phyloP scores from a whole-genome alignment of 805 yeast species.

The Ogataea wickerhamii region DNA sequence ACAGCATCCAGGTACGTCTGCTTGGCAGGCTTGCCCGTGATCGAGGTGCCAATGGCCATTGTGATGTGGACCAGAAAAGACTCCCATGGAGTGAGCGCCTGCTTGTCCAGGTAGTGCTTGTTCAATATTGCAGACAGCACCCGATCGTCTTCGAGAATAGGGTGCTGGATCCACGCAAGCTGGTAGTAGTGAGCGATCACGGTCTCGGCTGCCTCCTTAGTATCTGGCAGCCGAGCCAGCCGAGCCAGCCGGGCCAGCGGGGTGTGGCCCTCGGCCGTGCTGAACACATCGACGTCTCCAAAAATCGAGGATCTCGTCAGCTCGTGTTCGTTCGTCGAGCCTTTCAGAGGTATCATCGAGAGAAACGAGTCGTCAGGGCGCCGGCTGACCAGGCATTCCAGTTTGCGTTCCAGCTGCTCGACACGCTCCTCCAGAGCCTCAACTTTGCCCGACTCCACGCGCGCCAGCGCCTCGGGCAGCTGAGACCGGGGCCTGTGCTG shows the following conservation, averaged over 20 bases:
- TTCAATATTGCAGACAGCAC: conserved; percentile 5
- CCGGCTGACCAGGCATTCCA: conserved; percentile 4
- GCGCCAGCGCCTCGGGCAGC: conserved; percentile 1
- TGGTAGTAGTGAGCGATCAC: conserved; percentile 14
- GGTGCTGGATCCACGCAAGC: conserved; percentile 22
- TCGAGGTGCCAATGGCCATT: conserved; percentile 19
- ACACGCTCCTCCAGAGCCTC: conserved; percentile 4
- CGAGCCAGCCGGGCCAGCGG: not conserved
- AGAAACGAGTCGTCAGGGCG: conserved; percentile 3
- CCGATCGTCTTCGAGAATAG: conserved; percentile 12
- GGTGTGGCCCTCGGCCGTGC: too few relatives aligned
- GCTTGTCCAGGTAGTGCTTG: conserved; percentile 3
- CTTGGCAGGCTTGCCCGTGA: conserved; percentile 16
- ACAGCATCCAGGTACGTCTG: conserved; percentile 12
- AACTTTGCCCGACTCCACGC: not conserved
- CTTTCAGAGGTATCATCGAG: conserved; percentile 17
- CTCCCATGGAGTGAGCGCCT: conserved; percentile 9
- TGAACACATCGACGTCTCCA: conserved; percentile 11
- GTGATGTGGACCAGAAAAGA: conserved; percentile 10
- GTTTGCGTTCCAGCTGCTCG: conserved; percentile 2
- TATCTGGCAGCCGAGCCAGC: conserved; percentile 6
- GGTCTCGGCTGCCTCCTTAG: conserved; percentile 6
- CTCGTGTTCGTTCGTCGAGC: conserved; percentile 8
- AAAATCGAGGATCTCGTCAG: conserved; percentile 15
- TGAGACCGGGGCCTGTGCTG: conserved; percentile 8